Base-by-base conservation (phyloP, 768 basidiomycete species). In the Lentinula sp. region DNA sequence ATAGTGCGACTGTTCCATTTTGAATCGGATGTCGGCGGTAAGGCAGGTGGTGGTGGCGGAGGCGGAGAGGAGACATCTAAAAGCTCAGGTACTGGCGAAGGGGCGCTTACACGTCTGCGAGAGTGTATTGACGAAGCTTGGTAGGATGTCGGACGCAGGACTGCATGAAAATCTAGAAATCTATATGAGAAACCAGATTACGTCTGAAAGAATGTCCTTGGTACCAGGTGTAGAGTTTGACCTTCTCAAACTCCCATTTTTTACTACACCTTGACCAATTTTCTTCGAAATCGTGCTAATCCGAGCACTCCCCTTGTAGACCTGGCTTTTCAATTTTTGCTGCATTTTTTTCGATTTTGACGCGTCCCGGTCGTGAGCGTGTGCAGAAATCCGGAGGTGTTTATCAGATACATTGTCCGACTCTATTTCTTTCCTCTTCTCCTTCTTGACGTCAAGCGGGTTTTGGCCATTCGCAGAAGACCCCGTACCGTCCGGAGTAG, bases 121-220 rank as follows among this genome's bases (percentile, higher is more conserved):
- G 91, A 91, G 69, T 94, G 93, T 56, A 95, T 94, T 1, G 92
- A 94, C 1, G 93, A 68, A 69, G 93, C 79, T 81, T 92, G 78
- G 76, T 91, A 76, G 61, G 83, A 69, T 60, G 81, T 77, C 59
- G 83, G 85, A 16, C 79, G 80, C 9, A 91, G 75, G 12, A 85
- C 80, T 2, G 82, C 81, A 64, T 89, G 84, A 64, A 93, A 88
- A 66, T 92, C 91, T 90, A 61, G 36, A 36, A 18, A 4, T 59
- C 61, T 28, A 28, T 2, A 49, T 63, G 18, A 28, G n/a, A 5
- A 39, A 12, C 18, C 2, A 33, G 15, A 23, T 15, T 1, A 7
- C 6, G 23, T 48, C 23, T 48, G 46, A 8, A 9, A 6, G 23
- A 2, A 3, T 52, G 28, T 28, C 28, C 33, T n/a, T 52, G 32